These are phyloP conservation scores for Erythrophleum ivorense DNA, from an alignment of 331 rosid genomes.

Conservation along the genomic window DNA sequence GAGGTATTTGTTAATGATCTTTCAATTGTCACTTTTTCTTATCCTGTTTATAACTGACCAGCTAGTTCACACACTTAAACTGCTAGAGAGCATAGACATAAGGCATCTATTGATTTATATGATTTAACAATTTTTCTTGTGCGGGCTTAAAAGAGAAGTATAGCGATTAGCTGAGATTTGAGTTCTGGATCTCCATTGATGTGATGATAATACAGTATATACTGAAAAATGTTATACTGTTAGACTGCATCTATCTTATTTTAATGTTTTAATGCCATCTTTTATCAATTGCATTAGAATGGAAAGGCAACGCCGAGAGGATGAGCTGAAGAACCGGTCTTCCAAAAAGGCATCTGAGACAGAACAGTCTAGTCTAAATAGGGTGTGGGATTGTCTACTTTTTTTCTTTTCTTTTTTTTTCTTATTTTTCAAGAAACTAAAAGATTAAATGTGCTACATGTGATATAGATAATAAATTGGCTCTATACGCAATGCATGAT, in stretches of 20 bases:
- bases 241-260: conserved; percentile 24
- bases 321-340: conserved; percentile 60
- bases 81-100: neutral
- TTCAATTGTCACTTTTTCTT: neutral
- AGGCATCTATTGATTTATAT: neutral
- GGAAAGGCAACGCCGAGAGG: conserved; percentile 75
- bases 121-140: neutral
- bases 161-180: conserved; percentile 10
- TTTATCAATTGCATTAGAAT: conserved; percentile 49
- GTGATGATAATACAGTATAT: conserved; percentile 8
- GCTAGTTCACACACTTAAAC: conserved; percentile 9
- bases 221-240: conserved; percentile 1
- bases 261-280: conserved; percentile 8
- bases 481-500: conserved; percentile 23
- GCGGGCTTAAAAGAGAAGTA: conserved; percentile 22
- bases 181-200: conserved; percentile 19
- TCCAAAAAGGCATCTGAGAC: conserved; percentile 56
- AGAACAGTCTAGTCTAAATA: conserved; percentile 58
- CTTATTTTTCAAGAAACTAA: neutral
- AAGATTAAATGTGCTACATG: conserved; percentile 27
- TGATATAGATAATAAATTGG: conserved; percentile 16
- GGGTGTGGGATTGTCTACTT: conserved; percentile 48
- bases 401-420: neutral
- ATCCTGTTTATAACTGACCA: neutral
- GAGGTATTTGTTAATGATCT: conserved; percentile 18